Conservation (phyloP, 2,329 filamentous ascomycete genomes). For the Aspergillus sp. region DNA sequence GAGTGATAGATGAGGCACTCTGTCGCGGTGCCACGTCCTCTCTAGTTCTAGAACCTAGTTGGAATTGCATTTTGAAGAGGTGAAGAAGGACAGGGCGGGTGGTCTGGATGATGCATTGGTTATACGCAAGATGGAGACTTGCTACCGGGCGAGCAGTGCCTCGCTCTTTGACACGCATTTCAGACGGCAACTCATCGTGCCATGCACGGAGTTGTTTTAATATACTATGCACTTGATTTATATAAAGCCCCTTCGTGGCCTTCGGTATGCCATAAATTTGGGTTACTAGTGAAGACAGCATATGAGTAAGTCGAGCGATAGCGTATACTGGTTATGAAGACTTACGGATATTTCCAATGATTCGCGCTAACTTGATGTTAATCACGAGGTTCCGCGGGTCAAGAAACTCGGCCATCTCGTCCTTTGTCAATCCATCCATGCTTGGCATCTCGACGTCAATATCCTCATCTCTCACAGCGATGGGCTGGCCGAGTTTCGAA, state of each 20-base stretch:
- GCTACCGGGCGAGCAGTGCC: slow-evolving; percentile 10
- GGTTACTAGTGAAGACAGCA: not conserved
- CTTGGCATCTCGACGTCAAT: slow-evolving; percentile 12
- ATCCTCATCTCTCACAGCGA: slow-evolving; percentile 9
- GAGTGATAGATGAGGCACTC: slow-evolving; percentile 2
- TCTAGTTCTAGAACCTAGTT: slow-evolving; percentile 1
- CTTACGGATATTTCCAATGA: slow-evolving; percentile 12
- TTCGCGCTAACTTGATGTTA: slow-evolving; percentile 8
- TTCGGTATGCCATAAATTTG: slow-evolving; percentile 13
- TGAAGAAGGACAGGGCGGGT: slow-evolving; percentile 12
- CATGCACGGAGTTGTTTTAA: slow-evolving; percentile 9
- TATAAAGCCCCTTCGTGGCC: slow-evolving; percentile 9
- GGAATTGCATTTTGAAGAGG: slow-evolving; percentile 12
- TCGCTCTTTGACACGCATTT: slow-evolving; percentile 8
- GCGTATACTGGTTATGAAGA: not conserved
- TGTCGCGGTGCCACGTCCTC: slow-evolving; percentile 2
- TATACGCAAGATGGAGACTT: slow-evolving; percentile 12
- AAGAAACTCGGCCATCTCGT: slow-evolving; percentile 10
- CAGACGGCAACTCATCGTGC: slow-evolving; percentile 8
- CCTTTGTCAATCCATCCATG: slow-evolving; percentile 9
- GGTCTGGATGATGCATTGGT: slow-evolving; percentile 13
- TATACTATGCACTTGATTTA: slow-evolving; percentile 11
- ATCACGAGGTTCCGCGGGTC: slow-evolving; percentile 10
- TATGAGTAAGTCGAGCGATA: not conserved
- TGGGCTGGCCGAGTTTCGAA: slow-evolving; percentile 11